Evolutionary conservation across 495 filamentous ascomycete genomes (phyloP).

Genomic region (Neurospora sp.): DNA sequence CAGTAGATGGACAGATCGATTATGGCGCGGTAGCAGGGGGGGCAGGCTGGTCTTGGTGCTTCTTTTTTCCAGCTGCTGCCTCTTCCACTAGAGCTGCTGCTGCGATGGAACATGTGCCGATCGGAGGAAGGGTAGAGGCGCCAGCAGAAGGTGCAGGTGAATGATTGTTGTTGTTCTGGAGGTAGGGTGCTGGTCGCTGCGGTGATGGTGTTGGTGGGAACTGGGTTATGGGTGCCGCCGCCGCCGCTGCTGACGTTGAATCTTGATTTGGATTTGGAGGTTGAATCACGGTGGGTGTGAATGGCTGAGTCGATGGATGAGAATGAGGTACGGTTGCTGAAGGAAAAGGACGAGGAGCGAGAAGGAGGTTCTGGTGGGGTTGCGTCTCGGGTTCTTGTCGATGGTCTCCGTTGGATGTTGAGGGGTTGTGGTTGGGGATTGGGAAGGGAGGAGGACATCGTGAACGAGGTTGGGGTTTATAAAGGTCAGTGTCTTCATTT

Average conservation of each 20-base stretch:
- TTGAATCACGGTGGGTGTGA: neutral
- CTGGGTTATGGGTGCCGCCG: neutral
- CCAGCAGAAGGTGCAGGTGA: constrained; percentile 43
- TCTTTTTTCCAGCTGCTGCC: neutral
- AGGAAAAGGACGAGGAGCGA: neutral
- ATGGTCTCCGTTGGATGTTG: neutral
- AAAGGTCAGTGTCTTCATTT: neutral
- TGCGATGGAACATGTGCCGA: constrained; percentile 18
- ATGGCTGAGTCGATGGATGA: neutral
- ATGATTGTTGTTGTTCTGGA: constrained; percentile 12
- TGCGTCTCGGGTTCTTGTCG: neutral
- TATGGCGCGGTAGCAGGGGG: constrained; percentile 27
- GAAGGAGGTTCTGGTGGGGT: neutral
- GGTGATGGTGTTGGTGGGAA: neutral
- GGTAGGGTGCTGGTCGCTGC: neutral
- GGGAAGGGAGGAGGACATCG: neutral
- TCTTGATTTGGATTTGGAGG: neutral
- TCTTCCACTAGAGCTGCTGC: neutral
- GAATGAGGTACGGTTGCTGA: neutral
- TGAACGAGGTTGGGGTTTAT: neutral
- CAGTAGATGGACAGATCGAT: constrained; percentile 36
- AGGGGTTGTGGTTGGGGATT: neutral
- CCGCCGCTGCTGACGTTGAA: neutral
- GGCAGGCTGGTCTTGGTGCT: constrained; percentile 28
- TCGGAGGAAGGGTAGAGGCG: constrained; percentile 10